Evolutionary conservation across 768 basidiomycete genomes (phyloP), one percentile per base, ranked within the genome.

Genomic region (Collybiopsis luxurians): DNA sequence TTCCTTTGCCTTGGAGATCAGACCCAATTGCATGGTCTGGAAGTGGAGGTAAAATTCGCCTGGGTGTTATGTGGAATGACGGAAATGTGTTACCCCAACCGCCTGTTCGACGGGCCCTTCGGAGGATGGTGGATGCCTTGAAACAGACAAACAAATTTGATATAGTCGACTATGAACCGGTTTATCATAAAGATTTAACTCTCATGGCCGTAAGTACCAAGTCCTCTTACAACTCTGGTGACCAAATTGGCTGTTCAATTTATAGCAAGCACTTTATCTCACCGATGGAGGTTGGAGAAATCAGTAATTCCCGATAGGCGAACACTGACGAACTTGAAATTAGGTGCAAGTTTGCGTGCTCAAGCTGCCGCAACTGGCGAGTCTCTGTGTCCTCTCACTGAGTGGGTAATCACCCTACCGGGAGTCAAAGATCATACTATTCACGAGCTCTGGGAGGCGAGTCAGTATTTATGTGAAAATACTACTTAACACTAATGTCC

Each of bases 31-130:
- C 63, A 56, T 45, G 66, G 72, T 52, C 58, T 54, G 47, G 58
- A 34, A 11, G 63, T 51, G 54, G 75, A 60, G 61, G 56, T 39
- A 70, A 67, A 59, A 62, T 76, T 53, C 57, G 64, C 58, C 54
- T 63, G 38, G 59, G 68, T 59, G 69, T 69, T 5, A 65, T 78
- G 60, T 66, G 71, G 63, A 64, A 71, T 55, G 76, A 81, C 53
- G 69, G 62, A 1, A 60, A 72, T 2, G 73, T 74, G 1, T 56
- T 64, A 30, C 77, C 79, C 5, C 70, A 72, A 11, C 75, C 79
- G 19, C 80, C 81, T 0, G 63, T 75, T 31, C 53, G 61, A 13
- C 69, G 80, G 4, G 80, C 77, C 3, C 57, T 83, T 53, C 63
- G 72, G 28, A 55, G 69, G 21, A 66, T 67, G 2, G 75, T 71